Base-by-base conservation (phyloP, 768 basidiomycete species). In the Xanthoconium purpureum region DNA sequence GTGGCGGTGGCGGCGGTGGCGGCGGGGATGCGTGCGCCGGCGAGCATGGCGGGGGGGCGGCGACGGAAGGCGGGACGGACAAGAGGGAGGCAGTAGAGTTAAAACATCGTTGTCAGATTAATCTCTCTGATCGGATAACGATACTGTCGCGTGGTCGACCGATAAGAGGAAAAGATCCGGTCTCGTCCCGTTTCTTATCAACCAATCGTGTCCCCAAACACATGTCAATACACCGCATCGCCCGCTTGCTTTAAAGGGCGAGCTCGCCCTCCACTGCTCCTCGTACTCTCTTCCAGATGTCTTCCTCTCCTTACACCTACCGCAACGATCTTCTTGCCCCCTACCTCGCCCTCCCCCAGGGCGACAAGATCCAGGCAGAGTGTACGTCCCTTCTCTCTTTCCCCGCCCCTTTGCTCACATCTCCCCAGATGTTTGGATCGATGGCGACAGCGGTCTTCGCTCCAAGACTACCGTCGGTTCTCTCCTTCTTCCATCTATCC, bases 361-460 rank as follows among this genome's bases (percentile, higher is more conserved):
- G 94, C 50, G 86, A 85, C 28, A 94, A 94, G 74, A 70, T 98
- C 73, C 94, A 97, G 80, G 96, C 96, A 43, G 96, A 98, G 75
- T 92, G 90, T 91, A 70, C 40, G 84, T 65, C n/a, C 11, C 24
- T 47, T 47, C 46, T 54, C 24, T 47, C 32, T 42, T 1, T 49
- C 55, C 47, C 39, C 3, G 35, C 46, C 8, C 8, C 24, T 14
- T 10, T 18, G 17, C 52, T 67, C 28, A 69, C 9, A 42, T 52
- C 40, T 10, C 14, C 12, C 14, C 73, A 98, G 94, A 98, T 74
- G 89, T 98, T 77, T 98, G 96, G 96, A 87, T 98, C 72, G 96
- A 98, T 71, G 95, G 95, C 59, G 89, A 98, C 71, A 81, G 83
- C 62, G 96, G 91, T 61, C 84, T 97, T 61, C 92, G 97, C 73